phyloP scores from a whole-genome alignment of 192 early-diverging fungal genomes.

The Cladochytrium replicatum region DNA sequence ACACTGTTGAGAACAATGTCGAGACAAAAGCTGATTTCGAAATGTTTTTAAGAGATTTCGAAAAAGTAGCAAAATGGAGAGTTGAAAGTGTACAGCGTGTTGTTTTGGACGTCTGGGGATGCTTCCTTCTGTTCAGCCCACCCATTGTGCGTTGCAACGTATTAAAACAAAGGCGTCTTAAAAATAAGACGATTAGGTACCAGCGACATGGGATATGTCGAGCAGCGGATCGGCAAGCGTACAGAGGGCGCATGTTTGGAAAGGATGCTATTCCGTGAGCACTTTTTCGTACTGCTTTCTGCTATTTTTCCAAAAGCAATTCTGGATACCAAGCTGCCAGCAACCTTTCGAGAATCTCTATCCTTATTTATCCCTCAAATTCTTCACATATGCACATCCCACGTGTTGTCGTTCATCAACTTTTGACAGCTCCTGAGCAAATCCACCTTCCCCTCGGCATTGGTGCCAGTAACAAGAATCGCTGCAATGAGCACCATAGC shows the following conservation, averaged over 20 bases:
- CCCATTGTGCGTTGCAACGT: conserved; percentile 26
- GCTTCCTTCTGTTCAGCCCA: conserved; percentile 47
- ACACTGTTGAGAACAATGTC: not conserved
- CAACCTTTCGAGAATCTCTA: no score
- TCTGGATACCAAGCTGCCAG: no score
- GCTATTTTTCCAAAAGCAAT: no score
- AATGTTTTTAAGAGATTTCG: not conserved
- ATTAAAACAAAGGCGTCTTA: no score
- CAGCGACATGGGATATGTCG: conserved; percentile 42
- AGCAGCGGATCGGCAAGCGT: conserved; percentile 35
- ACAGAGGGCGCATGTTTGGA: conserved; percentile 38
- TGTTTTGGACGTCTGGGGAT: conserved; percentile 30
- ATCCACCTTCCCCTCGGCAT: no score
- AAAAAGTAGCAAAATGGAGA: conserved; percentile 11
- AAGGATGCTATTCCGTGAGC: conserved; percentile 25
- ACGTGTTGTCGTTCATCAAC: no score
- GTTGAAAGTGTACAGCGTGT: conserved; percentile 34
- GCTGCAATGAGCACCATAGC: no score
- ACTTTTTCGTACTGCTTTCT: conserved; percentile 41
- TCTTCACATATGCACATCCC: no score
- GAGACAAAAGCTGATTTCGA: conserved; percentile 1
- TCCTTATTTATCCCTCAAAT: no score
- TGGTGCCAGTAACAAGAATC: no score
- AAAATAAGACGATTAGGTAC: no score
- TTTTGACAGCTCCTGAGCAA: no score